These are phyloP conservation scores for Ascobolus immersus DNA, from an alignment of 495 filamentous ascomycete genomes.

Conservation along the genomic window DNA sequence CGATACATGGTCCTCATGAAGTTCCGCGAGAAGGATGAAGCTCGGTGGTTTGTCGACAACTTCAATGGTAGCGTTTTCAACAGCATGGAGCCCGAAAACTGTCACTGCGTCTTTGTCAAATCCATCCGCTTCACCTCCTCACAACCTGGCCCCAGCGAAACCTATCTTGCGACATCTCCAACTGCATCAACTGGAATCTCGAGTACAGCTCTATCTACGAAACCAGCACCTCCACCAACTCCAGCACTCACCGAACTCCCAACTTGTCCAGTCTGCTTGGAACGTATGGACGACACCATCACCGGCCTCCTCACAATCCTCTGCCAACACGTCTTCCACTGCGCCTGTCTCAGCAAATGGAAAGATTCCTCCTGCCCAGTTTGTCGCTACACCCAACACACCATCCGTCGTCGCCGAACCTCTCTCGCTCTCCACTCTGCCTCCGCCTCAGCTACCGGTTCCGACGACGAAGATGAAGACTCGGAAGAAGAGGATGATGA, in stretches of 20 bases:
- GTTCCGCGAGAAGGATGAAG: slow-evolving; percentile 49
- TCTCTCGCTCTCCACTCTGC: slow-evolving; percentile 11
- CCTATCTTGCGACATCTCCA: slow-evolving; percentile 16
- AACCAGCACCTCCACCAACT: slow-evolving; percentile 76
- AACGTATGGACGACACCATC: slow-evolving; percentile 96
- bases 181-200: slow-evolving; percentile 26
- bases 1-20: slow-evolving; percentile 97
- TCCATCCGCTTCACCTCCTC: slow-evolving; percentile 42
- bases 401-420: slow-evolving; percentile 9
- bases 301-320: slow-evolving; percentile 82
- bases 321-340: slow-evolving; percentile 97
- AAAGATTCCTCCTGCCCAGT: slow-evolving; percentile 80
- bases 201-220: slow-evolving; percentile 37
- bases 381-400: slow-evolving; percentile 60
- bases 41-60: slow-evolving; percentile 53
- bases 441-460: slow-evolving; percentile 5
- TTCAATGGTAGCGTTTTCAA: slow-evolving; percentile 94
- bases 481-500: slow-evolving; percentile 10
- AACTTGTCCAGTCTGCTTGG: slow-evolving; percentile 87
- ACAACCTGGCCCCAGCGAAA: no score
- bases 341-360: slow-evolving; percentile 90
- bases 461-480: slow-evolving; percentile 11
- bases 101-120: slow-evolving; percentile 87
- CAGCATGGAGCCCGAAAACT: slow-evolving; percentile 87
- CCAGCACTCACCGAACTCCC: slow-evolving; percentile 74